phyloP scores from a whole-genome alignment of 2,329 filamentous ascomycete genomes.

The Fusarium piperis region DNA sequence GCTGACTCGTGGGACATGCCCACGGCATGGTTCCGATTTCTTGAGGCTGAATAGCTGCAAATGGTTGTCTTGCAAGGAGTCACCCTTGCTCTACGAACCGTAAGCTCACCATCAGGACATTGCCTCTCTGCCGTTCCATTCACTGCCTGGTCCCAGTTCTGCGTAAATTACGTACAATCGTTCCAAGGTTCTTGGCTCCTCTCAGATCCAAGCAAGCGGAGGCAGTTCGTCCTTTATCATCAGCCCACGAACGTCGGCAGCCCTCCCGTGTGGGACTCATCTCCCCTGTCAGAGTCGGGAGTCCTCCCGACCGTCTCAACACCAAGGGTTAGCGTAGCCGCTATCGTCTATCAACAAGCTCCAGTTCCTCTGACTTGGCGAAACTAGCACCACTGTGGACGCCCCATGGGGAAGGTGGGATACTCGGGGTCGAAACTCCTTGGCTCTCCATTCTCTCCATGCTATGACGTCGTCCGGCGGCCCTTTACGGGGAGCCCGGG shows the following conservation, averaged over 20 bases:
- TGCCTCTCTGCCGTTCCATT: not conserved
- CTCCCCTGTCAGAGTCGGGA: not conserved
- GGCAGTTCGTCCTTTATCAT: not conserved
- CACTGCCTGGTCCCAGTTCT: not conserved
- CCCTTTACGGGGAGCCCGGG: not conserved
- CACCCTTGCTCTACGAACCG: not conserved
- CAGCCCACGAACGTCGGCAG: not conserved
- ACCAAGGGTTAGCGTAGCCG: not conserved
- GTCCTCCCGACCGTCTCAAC: not conserved
- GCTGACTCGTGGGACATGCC: not conserved
- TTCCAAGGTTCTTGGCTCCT: not conserved
- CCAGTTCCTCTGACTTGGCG: not conserved
- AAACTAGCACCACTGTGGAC: constrained; percentile 1
- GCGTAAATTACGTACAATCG: not conserved
- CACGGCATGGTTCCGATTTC: not conserved
- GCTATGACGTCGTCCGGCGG: not conserved
- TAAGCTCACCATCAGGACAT: not conserved
- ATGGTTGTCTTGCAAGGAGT: not conserved
- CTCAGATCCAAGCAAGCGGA: not conserved
- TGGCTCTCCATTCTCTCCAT: not conserved
- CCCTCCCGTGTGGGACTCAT: not conserved
- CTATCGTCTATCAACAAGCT: not conserved
- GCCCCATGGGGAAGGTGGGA: constrained; percentile 1
- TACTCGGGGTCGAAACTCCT: not conserved
- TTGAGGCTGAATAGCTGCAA: not conserved